A percentile compares a stretch with the other conserved stretches of the same genome.
These are phyloP conservation scores for Striga hermonthica DNA, from an alignment of 305 asterid species.

Conservation along the genomic window DNA sequence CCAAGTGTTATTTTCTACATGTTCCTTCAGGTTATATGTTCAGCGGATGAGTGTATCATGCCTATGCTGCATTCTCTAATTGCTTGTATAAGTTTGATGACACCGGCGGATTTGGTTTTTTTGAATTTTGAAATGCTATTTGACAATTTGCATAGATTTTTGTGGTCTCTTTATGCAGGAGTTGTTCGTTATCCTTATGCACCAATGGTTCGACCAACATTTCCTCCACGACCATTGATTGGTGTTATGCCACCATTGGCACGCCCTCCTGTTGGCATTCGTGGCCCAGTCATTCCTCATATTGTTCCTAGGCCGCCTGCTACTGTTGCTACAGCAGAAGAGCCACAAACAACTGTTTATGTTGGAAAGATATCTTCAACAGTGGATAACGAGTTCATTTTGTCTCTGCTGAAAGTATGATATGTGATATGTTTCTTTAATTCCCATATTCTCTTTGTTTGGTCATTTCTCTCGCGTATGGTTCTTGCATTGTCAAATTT, in stretches of 20 bases:
- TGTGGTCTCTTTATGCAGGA: conserved; percentile 68
- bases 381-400: conserved; percentile 87
- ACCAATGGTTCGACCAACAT: conserved; percentile 62
- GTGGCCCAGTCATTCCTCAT: conserved; percentile 65
- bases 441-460: conserved; percentile 9
- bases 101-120: not conserved
- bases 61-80: conserved; percentile 91
- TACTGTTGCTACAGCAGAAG: conserved; percentile 50
- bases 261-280: conserved; percentile 78
- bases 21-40: conserved; percentile 89
- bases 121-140: conserved; percentile 40
- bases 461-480: conserved; percentile 21
- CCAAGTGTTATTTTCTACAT: conserved; percentile 59
- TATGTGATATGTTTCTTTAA: conserved; percentile 16
- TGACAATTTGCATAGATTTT: conserved; percentile 74
- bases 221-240: conserved; percentile 63
- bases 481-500: conserved; percentile 3
- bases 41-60: conserved; percentile 92
- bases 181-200: conserved; percentile 67
- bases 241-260: conserved; percentile 65
- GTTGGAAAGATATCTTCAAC: conserved; percentile 91
- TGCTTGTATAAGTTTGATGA: conserved; percentile 49
- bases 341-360: conserved; percentile 84
- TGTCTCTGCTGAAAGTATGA: conserved; percentile 81
- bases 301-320: conserved; percentile 52